A percentile compares a stretch with the other conserved stretches of the same genome.
These are phyloP conservation scores for Incumbomyces lentus DNA, from an alignment of 2,329 filamentous ascomycete genomes.

Conservation along the genomic window DNA sequence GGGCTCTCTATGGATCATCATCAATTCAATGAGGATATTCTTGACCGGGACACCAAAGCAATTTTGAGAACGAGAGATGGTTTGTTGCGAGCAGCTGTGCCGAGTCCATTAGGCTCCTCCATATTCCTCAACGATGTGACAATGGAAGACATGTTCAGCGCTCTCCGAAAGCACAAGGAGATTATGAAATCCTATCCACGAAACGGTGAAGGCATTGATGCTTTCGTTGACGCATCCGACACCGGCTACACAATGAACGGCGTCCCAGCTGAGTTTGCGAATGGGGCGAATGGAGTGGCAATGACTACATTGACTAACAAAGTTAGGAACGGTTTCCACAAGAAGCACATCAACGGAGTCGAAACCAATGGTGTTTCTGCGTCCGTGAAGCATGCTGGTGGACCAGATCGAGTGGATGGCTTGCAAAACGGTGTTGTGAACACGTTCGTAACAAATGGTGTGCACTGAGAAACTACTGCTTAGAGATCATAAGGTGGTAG, in stretches of 20 bases:
- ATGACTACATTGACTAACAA: too few relatives aligned
- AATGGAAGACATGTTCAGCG: constrained; percentile 50
- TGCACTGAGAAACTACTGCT: not conserved
- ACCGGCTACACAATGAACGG: constrained; percentile 48
- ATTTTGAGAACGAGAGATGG: constrained; percentile 64
- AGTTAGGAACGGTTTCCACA: constrained; percentile 14
- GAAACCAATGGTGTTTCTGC: constrained; percentile 8
- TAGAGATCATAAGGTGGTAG: too few relatives aligned
- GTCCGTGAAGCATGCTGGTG: constrained; percentile 12
- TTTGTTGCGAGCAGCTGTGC: constrained; percentile 56
- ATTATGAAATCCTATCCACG: constrained; percentile 54
- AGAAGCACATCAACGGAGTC: not conserved
- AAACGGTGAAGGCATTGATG: constrained; percentile 55
- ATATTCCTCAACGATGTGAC: constrained; percentile 59
- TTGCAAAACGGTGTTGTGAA: constrained; percentile 9
- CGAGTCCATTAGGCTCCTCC: constrained; percentile 56
- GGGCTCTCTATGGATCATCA: constrained; percentile 63
- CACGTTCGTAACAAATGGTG: not conserved
- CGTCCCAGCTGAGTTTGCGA: constrained; percentile 19
- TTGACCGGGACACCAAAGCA: constrained; percentile 56
- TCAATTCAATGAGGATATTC: constrained; percentile 54
- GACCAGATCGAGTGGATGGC: constrained; percentile 11
- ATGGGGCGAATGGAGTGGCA: too few relatives aligned
- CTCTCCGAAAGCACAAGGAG: constrained; percentile 53
- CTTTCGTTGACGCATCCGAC: constrained; percentile 59